Evolutionary conservation across 2,329 filamentous ascomycete species (phyloP).

Genomic region (Lecanosticta acicola): DNA sequence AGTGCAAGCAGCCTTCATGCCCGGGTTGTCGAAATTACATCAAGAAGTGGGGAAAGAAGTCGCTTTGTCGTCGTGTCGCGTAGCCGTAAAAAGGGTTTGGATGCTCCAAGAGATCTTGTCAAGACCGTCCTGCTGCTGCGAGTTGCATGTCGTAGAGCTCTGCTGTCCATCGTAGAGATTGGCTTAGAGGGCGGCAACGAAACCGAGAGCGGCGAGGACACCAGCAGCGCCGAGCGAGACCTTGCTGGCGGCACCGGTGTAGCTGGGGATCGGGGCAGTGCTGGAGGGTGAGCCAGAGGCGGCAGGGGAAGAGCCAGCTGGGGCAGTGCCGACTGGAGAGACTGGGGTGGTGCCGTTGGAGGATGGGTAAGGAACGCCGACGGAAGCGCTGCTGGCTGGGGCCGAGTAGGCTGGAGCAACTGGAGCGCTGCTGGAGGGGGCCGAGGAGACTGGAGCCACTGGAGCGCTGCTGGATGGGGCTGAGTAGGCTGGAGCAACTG

Average conservation of each 20-base stretch:
- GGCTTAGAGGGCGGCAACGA: conserved; percentile 21
- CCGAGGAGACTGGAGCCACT: conserved; percentile 6
- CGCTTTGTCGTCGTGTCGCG: conserved; percentile 8
- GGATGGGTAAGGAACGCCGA: conserved; percentile 9
- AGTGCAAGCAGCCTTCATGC: not conserved
- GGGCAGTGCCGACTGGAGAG: not conserved
- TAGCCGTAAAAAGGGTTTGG: conserved; percentile 6
- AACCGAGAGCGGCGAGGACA: conserved; percentile 19
- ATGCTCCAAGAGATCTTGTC: too few species aligned
- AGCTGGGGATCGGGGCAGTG: conserved; percentile 13
- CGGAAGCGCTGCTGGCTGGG: not conserved
- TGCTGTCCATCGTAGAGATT: not conserved
- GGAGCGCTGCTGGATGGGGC: conserved; percentile 1
- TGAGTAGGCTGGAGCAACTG: conserved; percentile 4
- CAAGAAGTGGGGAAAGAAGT: conserved; percentile 1
- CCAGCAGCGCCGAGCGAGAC: conserved; percentile 20
- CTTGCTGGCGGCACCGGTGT: conserved; percentile 21
- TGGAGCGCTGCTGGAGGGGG: not conserved
- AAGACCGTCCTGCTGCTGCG: conserved; percentile 8
- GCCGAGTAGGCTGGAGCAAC: conserved; percentile 5
- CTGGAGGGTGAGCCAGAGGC: conserved; percentile 10
- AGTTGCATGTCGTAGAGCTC: not conserved
- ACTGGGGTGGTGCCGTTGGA: conserved; percentile 10
- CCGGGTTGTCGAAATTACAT: conserved; percentile 4
- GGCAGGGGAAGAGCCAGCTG: conserved; percentile 5